phyloP scores from a whole-genome alignment of 2,329 filamentous ascomycete species.

The Curvularia hawaiiensis region DNA sequence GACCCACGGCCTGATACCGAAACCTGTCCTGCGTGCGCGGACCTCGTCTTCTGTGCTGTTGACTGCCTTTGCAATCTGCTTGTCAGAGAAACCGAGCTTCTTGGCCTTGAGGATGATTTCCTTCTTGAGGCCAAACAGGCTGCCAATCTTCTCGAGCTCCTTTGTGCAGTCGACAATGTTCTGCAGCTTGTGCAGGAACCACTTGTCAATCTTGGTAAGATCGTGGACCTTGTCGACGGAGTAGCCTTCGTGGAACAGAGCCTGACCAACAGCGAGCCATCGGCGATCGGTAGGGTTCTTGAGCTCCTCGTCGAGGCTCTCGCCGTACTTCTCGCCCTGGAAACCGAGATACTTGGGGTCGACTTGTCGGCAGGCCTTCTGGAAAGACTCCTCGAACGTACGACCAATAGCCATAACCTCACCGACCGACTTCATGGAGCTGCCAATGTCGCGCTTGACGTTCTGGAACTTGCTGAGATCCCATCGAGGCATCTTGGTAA shows the following conservation, averaged over 20 bases:
- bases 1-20: constrained; percentile 92
- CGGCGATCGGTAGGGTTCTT: constrained; percentile 93
- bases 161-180: constrained; percentile 92
- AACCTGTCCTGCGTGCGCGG: constrained; percentile 79
- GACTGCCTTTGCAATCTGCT: constrained; percentile 87
- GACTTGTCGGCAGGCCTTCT: constrained; percentile 97
- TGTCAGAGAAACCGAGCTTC: constrained; percentile 97
- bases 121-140: constrained; percentile 82
- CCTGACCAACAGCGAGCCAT: constrained; percentile 96
- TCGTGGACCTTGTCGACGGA: constrained; percentile 90
- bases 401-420: constrained; percentile 99
- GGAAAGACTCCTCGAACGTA: constrained; percentile 98
- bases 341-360: constrained; percentile 91
- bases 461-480: constrained; percentile 99
- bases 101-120: constrained; percentile 90
- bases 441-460: constrained; percentile 95
- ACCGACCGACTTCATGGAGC: constrained; percentile 98
- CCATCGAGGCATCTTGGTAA: constrained; percentile 98
- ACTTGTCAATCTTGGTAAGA: constrained; percentile 97
- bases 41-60: constrained; percentile 88
- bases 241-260: constrained; percentile 97
- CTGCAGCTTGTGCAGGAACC: constrained; percentile 98
- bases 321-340: constrained; percentile 87
- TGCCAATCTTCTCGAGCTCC: constrained; percentile 83
- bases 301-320: constrained; percentile 87